Evolutionary conservation across 169 alveolate species (phyloP).

Genomic region (Plasmodium cynomolgi): DNA sequence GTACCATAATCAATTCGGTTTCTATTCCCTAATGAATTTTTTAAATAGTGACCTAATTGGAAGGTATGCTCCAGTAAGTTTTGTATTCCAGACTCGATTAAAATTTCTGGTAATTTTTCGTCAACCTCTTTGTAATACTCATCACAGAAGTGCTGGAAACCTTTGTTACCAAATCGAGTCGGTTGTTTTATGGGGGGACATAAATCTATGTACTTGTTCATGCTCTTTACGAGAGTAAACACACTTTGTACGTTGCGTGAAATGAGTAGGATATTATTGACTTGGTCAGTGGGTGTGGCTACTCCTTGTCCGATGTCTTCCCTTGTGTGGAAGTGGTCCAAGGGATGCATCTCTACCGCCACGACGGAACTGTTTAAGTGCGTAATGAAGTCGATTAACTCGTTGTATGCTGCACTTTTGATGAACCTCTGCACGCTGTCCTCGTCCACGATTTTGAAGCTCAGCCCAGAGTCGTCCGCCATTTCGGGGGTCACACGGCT

Average conservation of each 20-base stretch:
- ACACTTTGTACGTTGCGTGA: conserved; percentile 48
- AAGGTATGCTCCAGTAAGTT: conserved; percentile 81
- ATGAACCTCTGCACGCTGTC: conserved; percentile 38
- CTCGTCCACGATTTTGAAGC: conserved; percentile 38
- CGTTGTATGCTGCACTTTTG: conserved; percentile 28
- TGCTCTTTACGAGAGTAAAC: conserved; percentile 13
- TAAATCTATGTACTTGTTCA: conserved; percentile 77
- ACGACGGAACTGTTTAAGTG: conserved; percentile 39
- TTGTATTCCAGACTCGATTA: conserved; percentile 42
- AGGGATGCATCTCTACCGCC: conserved; percentile 54
- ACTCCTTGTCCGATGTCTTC: neutral
- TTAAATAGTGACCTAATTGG: conserved; percentile 78
- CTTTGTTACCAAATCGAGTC: conserved; percentile 93
- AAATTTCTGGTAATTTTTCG: conserved; percentile 15
- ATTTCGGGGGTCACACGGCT: neutral
- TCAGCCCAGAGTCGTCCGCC: neutral
- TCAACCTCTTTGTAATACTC: conserved; percentile 64
- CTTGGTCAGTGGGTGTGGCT: neutral
- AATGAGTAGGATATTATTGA: conserved; percentile 5
- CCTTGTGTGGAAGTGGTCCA: conserved; percentile 8
- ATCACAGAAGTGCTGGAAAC: conserved; percentile 89
- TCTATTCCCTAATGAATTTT: conserved; percentile 95
- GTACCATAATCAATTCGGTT: conserved; percentile 98
- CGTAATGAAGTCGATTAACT: conserved; percentile 31
- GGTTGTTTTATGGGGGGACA: conserved; percentile 90